Conservation (phyloP, 306 rosid genomes). For the Gynostemma pentaphyllum region DNA sequence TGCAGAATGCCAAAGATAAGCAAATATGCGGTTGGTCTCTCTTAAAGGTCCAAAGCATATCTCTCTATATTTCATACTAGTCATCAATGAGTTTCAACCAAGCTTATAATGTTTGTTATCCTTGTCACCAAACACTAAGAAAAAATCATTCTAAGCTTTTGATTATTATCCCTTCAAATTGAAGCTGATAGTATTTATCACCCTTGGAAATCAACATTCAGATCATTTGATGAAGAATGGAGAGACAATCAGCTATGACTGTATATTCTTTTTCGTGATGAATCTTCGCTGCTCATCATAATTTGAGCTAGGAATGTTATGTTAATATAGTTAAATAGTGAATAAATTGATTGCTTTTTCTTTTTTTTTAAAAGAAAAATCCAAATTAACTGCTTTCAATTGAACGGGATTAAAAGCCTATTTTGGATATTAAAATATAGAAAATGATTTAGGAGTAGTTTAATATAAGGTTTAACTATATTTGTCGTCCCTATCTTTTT, state of each 20-base stretch:
- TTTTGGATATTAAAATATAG: no score
- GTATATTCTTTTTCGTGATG: background rate
- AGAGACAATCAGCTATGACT: background rate
- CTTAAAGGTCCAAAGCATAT: slow-evolving; percentile 1
- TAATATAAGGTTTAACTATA: no score
- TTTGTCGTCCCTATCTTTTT: no score
- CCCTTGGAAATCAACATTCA: background rate
- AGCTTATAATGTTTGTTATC: background rate
- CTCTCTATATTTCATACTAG: background rate
- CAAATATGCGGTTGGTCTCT: background rate
- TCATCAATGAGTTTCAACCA: background rate
- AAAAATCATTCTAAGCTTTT: no score
- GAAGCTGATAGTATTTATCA: background rate
- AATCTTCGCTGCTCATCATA: no score
- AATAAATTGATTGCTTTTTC: no score
- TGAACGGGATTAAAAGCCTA: no score
- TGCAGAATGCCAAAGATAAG: background rate
- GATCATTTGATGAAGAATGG: background rate
- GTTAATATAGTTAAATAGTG: no score
- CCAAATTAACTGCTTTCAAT: no score
- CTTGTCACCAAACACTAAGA: background rate
- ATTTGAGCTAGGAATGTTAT: no score
- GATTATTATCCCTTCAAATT: background rate
- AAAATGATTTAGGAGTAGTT: no score
- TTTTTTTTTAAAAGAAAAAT: no score